phyloP scores from a whole-genome alignment of 1,139 yeast genomes.

The Suhomyces maxii region DNA sequence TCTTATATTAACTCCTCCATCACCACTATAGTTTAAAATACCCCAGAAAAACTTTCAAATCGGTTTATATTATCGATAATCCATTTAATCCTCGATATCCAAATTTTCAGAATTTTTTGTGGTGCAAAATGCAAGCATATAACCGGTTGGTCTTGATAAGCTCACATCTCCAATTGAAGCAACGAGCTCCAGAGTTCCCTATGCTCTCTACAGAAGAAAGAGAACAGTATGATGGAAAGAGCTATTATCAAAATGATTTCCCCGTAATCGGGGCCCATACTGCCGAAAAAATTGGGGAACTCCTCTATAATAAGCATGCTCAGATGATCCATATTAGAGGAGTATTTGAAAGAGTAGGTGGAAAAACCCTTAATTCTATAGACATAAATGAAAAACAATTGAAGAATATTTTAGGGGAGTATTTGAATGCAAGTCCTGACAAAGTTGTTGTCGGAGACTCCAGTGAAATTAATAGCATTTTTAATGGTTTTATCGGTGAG shows the following conservation, averaged over 20 bases:
- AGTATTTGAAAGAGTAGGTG: background rate
- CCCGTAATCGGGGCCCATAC: background rate
- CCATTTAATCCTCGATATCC: background rate
- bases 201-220: constrained; percentile 17
- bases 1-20: background rate
- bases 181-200: constrained; percentile 20
- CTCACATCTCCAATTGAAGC: constrained; percentile 16
- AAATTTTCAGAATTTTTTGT: too few species aligned
- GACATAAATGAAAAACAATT: background rate
- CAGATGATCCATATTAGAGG: background rate
- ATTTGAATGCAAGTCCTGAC: background rate
- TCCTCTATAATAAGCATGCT: background rate
- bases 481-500: background rate
- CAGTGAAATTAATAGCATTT: background rate
- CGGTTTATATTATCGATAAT: too few species aligned
- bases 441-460: background rate
- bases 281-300: background rate
- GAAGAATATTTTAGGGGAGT: background rate
- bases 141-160: constrained; percentile 21
- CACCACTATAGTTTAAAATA: background rate
- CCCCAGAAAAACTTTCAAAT: background rate
- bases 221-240: constrained; percentile 12
- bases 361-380: background rate
- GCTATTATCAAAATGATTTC: background rate
- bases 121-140: background rate